A percentile compares a stretch with the other conserved stretches of the same genome.
Conservation (phyloP, 2,329 filamentous ascomycete genomes). For the Phaeosphaeriaceae sp. region DNA sequence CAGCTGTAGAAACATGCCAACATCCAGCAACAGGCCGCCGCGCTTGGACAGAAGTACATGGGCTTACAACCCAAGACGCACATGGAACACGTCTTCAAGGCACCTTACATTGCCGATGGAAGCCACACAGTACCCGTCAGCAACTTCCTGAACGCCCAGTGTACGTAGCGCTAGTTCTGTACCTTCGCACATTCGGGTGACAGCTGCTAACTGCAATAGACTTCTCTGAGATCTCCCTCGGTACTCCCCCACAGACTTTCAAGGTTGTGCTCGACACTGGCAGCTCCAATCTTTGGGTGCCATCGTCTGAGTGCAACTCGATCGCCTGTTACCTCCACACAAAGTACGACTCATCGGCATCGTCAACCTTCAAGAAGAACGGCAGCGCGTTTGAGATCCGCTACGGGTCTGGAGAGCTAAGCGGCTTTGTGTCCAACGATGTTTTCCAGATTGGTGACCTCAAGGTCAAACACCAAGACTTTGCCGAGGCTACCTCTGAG, state of each 20-base stretch:
- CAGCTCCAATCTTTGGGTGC: constrained; percentile 99
- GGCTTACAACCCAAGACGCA: constrained; percentile 73
- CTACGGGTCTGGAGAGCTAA: constrained; percentile 93
- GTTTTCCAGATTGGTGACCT: constrained; percentile 86
- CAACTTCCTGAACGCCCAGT: constrained; percentile 99
- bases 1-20: constrained; percentile 70
- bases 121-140: constrained; percentile 84
- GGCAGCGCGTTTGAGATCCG: constrained; percentile 89
- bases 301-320: constrained; percentile 85
- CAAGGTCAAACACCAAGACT: constrained; percentile 86
- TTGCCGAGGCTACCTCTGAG: constrained; percentile 94
- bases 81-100: constrained; percentile 79
- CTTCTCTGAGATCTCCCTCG: constrained; percentile 95
- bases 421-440: constrained; percentile 92
- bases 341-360: constrained; percentile 92
- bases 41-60: constrained; percentile 96
- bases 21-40: constrained; percentile 80
- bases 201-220: constrained; percentile 57
- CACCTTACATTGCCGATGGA: constrained; percentile 69
- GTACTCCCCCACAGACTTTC: constrained; percentile 90
- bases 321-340: constrained; percentile 98
- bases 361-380: constrained; percentile 92
- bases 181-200: neutral
- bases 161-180: constrained; percentile 62
- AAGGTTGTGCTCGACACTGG: constrained; percentile 99